phyloP scores from a whole-genome alignment of 2,329 filamentous ascomycete genomes.

The Claviceps arundinis region DNA sequence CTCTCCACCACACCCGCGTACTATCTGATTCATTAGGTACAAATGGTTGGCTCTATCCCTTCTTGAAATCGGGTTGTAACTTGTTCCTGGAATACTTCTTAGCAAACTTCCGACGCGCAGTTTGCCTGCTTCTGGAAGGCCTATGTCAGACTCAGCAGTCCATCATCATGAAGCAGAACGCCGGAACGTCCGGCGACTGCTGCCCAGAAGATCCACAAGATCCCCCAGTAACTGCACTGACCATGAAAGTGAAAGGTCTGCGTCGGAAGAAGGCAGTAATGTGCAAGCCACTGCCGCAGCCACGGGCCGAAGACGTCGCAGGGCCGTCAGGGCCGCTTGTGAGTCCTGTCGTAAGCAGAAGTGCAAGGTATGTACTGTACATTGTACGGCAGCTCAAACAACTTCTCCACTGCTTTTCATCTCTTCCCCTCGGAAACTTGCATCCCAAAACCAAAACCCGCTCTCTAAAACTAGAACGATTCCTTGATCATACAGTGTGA shows the following conservation, averaged over 20 bases:
- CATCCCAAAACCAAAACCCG: background rate
- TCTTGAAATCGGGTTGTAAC: background rate
- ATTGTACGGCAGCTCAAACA: background rate
- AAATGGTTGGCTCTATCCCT: background rate
- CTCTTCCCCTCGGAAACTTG: background rate
- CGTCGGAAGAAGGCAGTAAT: background rate
- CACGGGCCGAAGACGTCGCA: background rate
- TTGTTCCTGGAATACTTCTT: background rate
- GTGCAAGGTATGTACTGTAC: constrained; percentile 3
- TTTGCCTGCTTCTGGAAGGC: background rate
- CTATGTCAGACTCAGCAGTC: background rate
- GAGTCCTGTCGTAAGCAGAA: constrained; percentile 3
- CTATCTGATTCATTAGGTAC: background rate
- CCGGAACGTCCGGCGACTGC: background rate
- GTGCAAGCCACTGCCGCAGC: background rate
- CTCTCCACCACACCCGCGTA: background rate
- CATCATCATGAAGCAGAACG: background rate
- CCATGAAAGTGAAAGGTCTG: background rate
- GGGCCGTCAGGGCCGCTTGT: constrained; percentile 1
- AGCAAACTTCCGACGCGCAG: background rate
- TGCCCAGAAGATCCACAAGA: background rate
- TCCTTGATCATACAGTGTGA: background rate
- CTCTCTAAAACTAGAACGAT: background rate
- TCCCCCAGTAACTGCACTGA: background rate
- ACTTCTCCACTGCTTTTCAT: background rate